Conservation (phyloP, 352 stramenopile species). For the Phytophthora multivora region DNA sequence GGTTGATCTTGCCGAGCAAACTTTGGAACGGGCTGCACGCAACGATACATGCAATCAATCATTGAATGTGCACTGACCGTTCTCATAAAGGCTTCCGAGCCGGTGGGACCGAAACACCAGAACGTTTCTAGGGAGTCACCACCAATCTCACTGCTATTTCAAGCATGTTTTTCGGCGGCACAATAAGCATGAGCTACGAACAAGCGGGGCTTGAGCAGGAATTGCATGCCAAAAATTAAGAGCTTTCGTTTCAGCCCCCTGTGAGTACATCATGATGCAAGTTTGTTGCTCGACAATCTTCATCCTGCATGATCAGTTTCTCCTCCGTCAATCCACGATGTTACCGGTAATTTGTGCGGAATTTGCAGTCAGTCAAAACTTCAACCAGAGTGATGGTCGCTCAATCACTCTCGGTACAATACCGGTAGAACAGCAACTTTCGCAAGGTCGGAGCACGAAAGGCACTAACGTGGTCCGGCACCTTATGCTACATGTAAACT, state of each 20-base stretch:
- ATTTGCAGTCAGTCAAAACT: too few species aligned
- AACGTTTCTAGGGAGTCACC: neutral
- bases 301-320: neutral
- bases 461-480: constrained; percentile 10
- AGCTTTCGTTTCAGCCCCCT: neutral
- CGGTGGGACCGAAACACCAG: too few species aligned
- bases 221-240: neutral
- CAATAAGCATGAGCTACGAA: neutral
- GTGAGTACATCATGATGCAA: neutral
- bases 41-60: neutral
- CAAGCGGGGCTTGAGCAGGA: neutral
- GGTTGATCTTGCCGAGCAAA: neutral
- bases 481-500: constrained; percentile 2
- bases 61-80: neutral
- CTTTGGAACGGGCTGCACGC: neutral
- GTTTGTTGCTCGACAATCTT: neutral
- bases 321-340: neutral
- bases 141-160: neutral
- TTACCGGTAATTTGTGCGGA: neutral
- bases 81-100: neutral
- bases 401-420: constrained; percentile 1
- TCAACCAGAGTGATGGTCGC: constrained; percentile 6
- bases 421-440: constrained; percentile 11
- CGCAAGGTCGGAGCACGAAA: neutral
- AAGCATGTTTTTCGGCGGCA: neutral